Evolutionary conservation across 1,139 yeast genomes (phyloP), one percentile per base, ranked within the genome.

Genomic region (Wickerhamiella pararugosa): DNA sequence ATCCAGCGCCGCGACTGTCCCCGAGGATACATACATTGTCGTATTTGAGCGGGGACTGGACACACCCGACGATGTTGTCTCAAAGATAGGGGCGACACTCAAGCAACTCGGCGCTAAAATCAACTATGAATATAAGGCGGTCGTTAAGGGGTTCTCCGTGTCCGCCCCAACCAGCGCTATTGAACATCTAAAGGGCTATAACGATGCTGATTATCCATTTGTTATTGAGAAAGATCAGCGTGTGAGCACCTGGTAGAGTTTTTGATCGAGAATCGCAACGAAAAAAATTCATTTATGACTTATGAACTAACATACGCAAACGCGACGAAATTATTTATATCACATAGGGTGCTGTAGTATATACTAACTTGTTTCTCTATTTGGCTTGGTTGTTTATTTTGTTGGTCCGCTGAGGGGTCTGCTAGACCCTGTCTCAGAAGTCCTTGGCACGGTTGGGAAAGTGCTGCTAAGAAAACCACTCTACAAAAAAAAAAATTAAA

Each of bases 101-200:
- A 56, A 52, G 41, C 51, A 51, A 21, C 50, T 62, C 11, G 67
- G 68, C 7, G 69, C 65, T 21, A 52, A 49, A 37, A 57, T 67
- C 43, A 60, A 63, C 37, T 61, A 64, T 48, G 67, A 67, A 49
- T 67, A 62, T 54, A 52, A 54, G 46, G 58, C 62, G 6, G 58
- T 65, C 28, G 53, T 67, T 43, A 58, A 58, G 46, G 71, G 69
- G 2, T 64, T 65, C 47, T 58, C 65, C n/a, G 57, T 64, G 25
- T 53, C 59, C 6, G 52, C 62, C n/a, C 60, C 61, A 32, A 47
- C 51, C 29, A 51, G 48, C 25, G 51, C 49, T 10, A 51, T 59
- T 41, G 53, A 56, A 25, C 43, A 45, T 25, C 49, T 53, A 32
- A 46, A 43, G 25, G 46, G 39, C 25, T 39, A 53, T 34, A 45